Base-by-base conservation (phyloP, 768 basidiomycete genomes). In the Leccinellum albellum region DNA sequence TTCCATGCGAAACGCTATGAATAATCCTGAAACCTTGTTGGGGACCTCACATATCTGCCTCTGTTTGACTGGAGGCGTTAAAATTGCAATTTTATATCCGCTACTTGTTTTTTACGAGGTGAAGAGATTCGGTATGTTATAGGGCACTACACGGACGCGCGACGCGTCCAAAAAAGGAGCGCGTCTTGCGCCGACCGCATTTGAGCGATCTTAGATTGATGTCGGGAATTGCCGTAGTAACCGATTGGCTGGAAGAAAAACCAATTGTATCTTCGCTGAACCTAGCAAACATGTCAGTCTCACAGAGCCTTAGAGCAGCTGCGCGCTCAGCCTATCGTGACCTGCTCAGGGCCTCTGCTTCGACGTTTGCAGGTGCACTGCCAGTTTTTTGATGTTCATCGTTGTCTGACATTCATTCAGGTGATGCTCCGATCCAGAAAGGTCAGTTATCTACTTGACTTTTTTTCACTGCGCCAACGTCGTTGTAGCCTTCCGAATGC, bases 251-350 rank as follows among this genome's bases (percentile, higher is more conserved):
- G 53, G 51, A 51, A 47, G 48, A 50, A 51, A 50, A 57, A n/a
- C 6, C 10, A 40, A 35, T n/a, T 29, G 21, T n/a, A 31, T 55
- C 26, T 31, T 21, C 17, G 10, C 14, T 53, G 50, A 37, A 53
- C n/a, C n/a, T n/a, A n/a, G 40, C 8, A n/a, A 26, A 14, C 23
- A 85, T 86, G 85, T 73, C 83, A 32, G 74, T 87, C 51, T 70
- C 85, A n/a, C 74, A 78, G 3, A 68, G 75, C 15, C 78, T 91
- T 40, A 79, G 74, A 65, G 84, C 87, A 31, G 79, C 83, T 10
- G 87, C 87, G 20, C 83, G 90, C 48, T 79, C 89, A 31, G 87
- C 87, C 15, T 94, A 94, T 65, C 82, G 91, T 32, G 76, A 82
- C 63, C 73, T 91, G 4, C 82, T 85, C 61, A 79, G 90, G 42